Evolutionary conservation across 1,139 yeast species (phyloP).

Genomic region (Yamadazyma jaroonii): DNA sequence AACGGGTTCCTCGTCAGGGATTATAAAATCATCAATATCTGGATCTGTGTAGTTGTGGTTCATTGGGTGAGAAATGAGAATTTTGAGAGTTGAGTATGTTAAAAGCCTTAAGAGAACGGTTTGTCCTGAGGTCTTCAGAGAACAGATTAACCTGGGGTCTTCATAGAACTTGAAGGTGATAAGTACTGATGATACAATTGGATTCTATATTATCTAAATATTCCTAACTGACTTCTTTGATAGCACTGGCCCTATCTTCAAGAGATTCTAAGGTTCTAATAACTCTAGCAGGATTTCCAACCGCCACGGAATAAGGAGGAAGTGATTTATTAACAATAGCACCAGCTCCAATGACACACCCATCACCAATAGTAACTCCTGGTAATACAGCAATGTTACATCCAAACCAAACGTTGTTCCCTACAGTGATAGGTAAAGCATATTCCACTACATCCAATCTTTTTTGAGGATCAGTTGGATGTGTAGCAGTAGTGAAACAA

Average conservation of each 20-base stretch:
- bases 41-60: constrained; percentile 2
- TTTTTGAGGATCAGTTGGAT: constrained; percentile 51
- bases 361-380: constrained; percentile 65
- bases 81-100: too few species aligned
- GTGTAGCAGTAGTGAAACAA: constrained; percentile 59
- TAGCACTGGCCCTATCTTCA: constrained; percentile 10
- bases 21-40: constrained; percentile 23
- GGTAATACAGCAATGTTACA: constrained; percentile 53
- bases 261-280: constrained; percentile 17
- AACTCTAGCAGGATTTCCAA: constrained; percentile 60
- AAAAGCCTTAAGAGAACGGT: too few species aligned
- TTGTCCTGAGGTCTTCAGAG: too few species aligned
- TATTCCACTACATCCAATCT: constrained; percentile 48
- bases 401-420: constrained; percentile 68
- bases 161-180: too few species aligned
- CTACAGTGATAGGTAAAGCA: constrained; percentile 56
- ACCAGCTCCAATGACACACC: constrained; percentile 67
- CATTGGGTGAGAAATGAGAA: too few species aligned
- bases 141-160: too few species aligned
- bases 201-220: neutral
- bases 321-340: constrained; percentile 57
- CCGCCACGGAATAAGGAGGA: constrained; percentile 52
- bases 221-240: constrained; percentile 4
- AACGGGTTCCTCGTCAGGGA: constrained; percentile 21
- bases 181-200: too few species aligned